These are phyloP conservation scores for Calonectria hawksworthii DNA, from an alignment of 2,329 filamentous ascomycete genomes.

Conservation along the genomic window DNA sequence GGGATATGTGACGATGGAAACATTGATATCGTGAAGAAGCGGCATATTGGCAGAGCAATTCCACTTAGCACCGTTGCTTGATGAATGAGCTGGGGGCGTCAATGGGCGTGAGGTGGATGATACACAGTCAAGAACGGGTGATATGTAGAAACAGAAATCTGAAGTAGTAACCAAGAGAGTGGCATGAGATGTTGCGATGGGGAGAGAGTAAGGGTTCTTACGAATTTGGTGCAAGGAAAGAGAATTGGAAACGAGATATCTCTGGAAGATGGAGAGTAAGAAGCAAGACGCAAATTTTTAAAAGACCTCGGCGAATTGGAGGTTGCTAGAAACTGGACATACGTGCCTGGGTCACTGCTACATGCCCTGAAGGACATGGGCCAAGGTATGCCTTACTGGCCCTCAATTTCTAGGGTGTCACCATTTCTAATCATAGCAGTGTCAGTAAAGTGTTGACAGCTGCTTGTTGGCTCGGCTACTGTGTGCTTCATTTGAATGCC, in stretches of 20 bases:
- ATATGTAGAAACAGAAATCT: too few species aligned
- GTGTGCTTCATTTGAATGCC: background rate
- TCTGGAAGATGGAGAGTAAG: background rate
- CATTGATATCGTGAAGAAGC: conserved; percentile 62
- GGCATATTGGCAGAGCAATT: conserved; percentile 57
- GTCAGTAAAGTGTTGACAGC: background rate
- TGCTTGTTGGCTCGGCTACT: background rate
- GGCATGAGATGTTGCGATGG: too few species aligned
- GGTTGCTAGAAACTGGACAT: background rate
- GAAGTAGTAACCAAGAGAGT: background rate
- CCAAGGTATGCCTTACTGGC: background rate
- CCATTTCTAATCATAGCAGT: background rate
- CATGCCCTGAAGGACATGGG: background rate
- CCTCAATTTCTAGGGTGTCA: background rate
- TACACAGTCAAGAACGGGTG: background rate
- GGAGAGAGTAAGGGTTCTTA: background rate
- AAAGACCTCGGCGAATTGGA: background rate
- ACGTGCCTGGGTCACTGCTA: background rate
- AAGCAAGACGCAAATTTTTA: background rate
- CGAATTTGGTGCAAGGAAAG: background rate
- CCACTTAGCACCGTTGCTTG: background rate
- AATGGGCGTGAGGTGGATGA: background rate
- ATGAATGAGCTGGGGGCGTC: background rate
- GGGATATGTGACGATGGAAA: conserved; percentile 58
- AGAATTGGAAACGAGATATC: background rate